Conservation (phyloP, 2,329 filamentous ascomycete genomes). For the Colletotrichum sp. region DNA sequence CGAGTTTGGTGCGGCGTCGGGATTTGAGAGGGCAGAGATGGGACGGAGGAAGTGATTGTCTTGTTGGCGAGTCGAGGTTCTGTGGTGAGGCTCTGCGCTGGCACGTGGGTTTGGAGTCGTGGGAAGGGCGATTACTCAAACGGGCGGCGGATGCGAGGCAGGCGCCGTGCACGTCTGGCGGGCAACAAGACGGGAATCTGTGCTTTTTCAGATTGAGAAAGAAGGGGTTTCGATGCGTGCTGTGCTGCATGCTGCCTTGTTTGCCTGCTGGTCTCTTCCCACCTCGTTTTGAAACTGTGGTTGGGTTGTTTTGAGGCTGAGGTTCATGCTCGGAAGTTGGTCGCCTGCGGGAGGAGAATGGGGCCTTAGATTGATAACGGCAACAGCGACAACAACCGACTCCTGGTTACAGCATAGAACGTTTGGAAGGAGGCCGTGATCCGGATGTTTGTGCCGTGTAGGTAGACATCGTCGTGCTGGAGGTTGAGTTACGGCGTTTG, state of each 20-base stretch:
- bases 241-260: not conserved
- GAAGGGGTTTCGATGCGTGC: not conserved
- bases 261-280: not conserved
- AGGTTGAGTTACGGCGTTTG: not conserved
- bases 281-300: not conserved
- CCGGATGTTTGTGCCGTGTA: conserved; percentile 4
- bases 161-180: not conserved
- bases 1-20: not conserved
- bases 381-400: not conserved
- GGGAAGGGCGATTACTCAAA: not conserved
- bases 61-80: not conserved
- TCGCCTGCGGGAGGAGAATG: not conserved
- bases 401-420: not conserved
- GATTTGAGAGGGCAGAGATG: not conserved
- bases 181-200: not conserved
- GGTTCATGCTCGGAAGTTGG: not conserved
- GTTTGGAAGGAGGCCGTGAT: not conserved
- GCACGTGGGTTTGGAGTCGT: not conserved
- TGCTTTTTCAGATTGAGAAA: not conserved
- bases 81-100: not conserved
- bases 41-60: not conserved
- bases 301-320: not conserved
- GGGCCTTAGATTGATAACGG: not conserved
- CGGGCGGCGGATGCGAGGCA: not conserved
- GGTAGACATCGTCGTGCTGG: not conserved